phyloP scores from a whole-genome alignment of 2,329 filamentous ascomycete species.

The Nemania sp. region DNA sequence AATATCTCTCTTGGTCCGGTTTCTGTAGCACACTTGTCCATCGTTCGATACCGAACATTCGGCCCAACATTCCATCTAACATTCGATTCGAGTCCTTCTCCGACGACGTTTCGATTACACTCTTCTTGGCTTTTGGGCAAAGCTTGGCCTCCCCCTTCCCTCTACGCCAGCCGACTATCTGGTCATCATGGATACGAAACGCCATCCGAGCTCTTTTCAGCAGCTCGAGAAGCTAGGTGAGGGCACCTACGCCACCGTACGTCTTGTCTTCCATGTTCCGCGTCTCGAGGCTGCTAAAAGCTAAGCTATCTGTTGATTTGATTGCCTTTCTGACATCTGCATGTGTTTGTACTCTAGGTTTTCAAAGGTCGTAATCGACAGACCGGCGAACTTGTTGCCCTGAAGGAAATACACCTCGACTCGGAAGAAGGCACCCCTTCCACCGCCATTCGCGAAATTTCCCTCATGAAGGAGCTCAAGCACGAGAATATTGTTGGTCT shows the following conservation, averaged over 20 bases:
- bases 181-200: constrained; percentile 79
- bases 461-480: constrained; percentile 98
- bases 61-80: background rate
- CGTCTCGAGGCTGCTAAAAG: background rate
- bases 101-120: background rate
- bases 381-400: constrained; percentile 91
- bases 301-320: constrained; percentile 34
- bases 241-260: constrained; percentile 96
- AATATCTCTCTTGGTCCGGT: background rate
- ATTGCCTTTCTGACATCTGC: constrained; percentile 8
- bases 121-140: background rate
- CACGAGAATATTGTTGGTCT: constrained; percentile 98
- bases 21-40: constrained; percentile 7
- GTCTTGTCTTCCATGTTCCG: constrained; percentile 45
- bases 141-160: background rate
- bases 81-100: background rate
- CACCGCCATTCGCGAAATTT: constrained; percentile 97
- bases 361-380: constrained; percentile 98
- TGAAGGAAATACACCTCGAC: constrained; percentile 99
- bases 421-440: constrained; percentile 97
- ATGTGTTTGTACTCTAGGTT: constrained; percentile 60
- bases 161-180: background rate
- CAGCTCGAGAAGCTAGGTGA: constrained; percentile 99
- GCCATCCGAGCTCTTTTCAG: constrained; percentile 96
- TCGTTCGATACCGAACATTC: background rate